These are phyloP conservation scores for Saccharomyces pastorianus DNA, from an alignment of 1,139 yeast species.

Conservation along the genomic window DNA sequence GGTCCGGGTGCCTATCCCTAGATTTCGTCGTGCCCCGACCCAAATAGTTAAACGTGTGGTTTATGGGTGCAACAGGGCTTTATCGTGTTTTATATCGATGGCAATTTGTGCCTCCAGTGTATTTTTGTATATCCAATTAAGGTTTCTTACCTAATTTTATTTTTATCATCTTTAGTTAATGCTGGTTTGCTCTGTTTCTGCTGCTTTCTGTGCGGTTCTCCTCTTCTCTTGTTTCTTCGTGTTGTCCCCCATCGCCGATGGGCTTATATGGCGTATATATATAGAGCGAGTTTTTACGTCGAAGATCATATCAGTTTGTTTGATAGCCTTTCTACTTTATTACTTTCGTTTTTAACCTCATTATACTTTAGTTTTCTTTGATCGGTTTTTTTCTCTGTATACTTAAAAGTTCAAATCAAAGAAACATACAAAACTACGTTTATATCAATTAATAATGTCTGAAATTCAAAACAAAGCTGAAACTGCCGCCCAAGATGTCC, in stretches of 20 bases:
- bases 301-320: not conserved
- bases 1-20: constrained; percentile 55
- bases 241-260: not conserved
- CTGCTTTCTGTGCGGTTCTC: not conserved
- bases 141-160: not conserved
- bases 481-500: constrained; percentile 5
- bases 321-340: not conserved
- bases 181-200: not conserved
- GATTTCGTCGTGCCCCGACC: constrained; percentile 34
- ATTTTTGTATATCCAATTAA: not conserved
- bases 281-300: not conserved
- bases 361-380: not conserved
- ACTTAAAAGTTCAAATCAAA: not conserved
- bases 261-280: not conserved
- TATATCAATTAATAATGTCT: constrained; percentile 5
- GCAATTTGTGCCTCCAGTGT: not conserved
- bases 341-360: not conserved
- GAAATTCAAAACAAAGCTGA: constrained; percentile 6
- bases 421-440: not conserved
- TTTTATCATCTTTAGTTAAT: not conserved
- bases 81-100: not conserved
- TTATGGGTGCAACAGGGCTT: not conserved
- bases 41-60: not conserved
- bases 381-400: too few relatives aligned
- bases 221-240: not conserved